A percentile compares a stretch with the other conserved stretches of the same genome.
Conservation (phyloP, 1,284 basidiomycete species). For the Stereum hirsutum region DNA sequence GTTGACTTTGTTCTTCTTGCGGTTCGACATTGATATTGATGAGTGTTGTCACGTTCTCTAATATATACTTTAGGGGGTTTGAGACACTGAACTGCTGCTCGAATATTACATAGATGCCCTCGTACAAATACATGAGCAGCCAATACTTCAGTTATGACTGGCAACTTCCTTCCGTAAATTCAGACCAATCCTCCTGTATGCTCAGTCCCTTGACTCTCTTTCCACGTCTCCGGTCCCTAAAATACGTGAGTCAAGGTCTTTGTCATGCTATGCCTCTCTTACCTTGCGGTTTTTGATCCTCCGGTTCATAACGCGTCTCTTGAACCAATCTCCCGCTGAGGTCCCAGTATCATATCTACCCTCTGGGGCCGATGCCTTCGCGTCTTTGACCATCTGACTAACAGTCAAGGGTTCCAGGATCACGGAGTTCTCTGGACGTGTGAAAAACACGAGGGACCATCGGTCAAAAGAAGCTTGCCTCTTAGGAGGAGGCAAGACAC, state of each 20-base stretch:
- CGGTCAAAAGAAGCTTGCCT: not conserved
- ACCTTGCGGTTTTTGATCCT: slow-evolving; percentile 1
- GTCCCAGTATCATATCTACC: slow-evolving; percentile 15
- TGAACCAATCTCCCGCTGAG: slow-evolving; percentile 20
- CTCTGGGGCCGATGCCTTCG: slow-evolving; percentile 9
- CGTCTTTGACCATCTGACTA: slow-evolving; percentile 16
- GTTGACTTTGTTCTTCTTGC: too few relatives aligned
- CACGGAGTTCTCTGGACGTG: slow-evolving; percentile 6
- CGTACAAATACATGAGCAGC: too few relatives aligned
- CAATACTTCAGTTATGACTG: too few relatives aligned
- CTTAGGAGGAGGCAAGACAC: not conserved
- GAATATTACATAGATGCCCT: too few relatives aligned
- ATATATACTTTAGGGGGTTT: too few relatives aligned
- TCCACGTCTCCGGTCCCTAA: slow-evolving; percentile 2
- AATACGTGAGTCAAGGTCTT: not conserved
- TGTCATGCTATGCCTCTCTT: too few relatives aligned
- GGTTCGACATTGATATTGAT: too few relatives aligned
- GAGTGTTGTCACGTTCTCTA: too few relatives aligned
- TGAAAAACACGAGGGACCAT: not conserved
- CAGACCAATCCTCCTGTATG: not conserved
- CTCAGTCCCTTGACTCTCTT: slow-evolving; percentile 3
- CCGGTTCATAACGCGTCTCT: slow-evolving; percentile 3
- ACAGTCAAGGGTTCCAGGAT: slow-evolving; percentile 14
- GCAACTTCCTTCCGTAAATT: too few relatives aligned
- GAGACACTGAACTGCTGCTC: too few relatives aligned